phyloP scores from a whole-genome alignment of 176 grass and related monocot species.

The Rhynchospora breviuscula region DNA sequence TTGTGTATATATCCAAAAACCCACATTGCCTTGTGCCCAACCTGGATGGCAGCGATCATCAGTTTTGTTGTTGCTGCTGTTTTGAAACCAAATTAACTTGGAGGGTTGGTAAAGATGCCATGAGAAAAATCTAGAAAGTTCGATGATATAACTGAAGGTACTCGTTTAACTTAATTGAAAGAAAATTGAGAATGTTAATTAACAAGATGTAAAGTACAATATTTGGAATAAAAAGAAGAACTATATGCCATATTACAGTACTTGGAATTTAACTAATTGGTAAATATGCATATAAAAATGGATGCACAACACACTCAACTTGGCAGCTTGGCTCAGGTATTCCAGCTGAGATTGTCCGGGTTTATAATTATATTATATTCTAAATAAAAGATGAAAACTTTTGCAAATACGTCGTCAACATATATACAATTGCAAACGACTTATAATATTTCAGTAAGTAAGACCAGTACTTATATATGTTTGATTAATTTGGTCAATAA shows the following conservation, averaged over 20 bases:
- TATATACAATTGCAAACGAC: background rate
- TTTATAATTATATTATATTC: background rate
- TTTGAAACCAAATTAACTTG: too few relatives aligned
- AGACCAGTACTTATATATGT: background rate
- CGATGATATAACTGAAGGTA: too few relatives aligned
- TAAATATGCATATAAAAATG: background rate
- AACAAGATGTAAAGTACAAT: too few relatives aligned
- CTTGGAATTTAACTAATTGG: background rate
- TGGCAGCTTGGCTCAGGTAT: background rate
- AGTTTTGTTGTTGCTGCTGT: too few relatives aligned
- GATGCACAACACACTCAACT: background rate
- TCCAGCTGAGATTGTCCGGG: conserved; percentile 1
- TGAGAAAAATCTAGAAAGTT: too few relatives aligned
- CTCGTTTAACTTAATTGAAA: too few relatives aligned
- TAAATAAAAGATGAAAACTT: background rate
- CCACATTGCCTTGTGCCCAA: conserved; percentile 5
- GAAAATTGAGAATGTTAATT: too few relatives aligned
- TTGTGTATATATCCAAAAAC: conserved; percentile 2
- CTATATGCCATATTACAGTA: background rate
- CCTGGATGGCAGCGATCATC: conserved; percentile 9
- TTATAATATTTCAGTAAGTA: background rate
- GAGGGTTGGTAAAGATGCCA: too few relatives aligned
- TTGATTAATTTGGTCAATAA: background rate
- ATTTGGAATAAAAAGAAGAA: too few relatives aligned
- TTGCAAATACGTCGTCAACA: background rate